Evolutionary conservation across 768 basidiomycete genomes (phyloP), one percentile per base, ranked within the genome.

Genomic region (Mycena alexandri): DNA sequence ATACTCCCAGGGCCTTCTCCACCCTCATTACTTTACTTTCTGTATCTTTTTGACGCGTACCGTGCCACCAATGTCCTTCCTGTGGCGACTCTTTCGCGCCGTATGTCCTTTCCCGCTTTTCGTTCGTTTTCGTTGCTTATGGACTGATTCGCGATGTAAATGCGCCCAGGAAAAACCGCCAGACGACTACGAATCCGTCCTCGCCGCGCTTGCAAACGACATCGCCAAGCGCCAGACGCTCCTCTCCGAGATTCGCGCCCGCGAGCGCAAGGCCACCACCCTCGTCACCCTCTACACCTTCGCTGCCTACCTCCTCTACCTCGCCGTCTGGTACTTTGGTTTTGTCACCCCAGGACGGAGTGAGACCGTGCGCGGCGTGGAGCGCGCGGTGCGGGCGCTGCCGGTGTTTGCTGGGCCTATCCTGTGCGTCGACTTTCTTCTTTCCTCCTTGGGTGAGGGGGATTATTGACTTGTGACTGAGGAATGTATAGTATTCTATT

Each of bases 241-340:
- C 64, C 86, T 96, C 17, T 88, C 91, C 1, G 94, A 94, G 75
- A 92, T 97, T 70, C 89, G 93, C n/a, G 79, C 93, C 61, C 88
- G 95, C 46, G 94, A 97, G 78, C 87, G 93, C 34, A 85, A 94
- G 11, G 84, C 93, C 1, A 92, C 91, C 21, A 82, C 94, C 56
- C 82, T 91, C 50, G 89, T 90, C 54, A 94, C 95, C 0, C 75
- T 94, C 3, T 95, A 94, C 76, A 89, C 93, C 1, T 78, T 95
- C 72, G 87, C 89, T 6, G 78, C 81, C 57, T 96, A 94, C 94
- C 83, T 87, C 54, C 81, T 82, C 21, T 94, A 93, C 79, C 84
- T 91, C 68, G 87, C 83, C 56, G 72, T 93, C 67, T 94, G 93
- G 93, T 94, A 93, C 77, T 76, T 86, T 64, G 83, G 86, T 63